These are phyloP conservation scores for Arabidopsis suecica DNA, from an alignment of 345 rosid genomes.

Conservation along the genomic window DNA sequence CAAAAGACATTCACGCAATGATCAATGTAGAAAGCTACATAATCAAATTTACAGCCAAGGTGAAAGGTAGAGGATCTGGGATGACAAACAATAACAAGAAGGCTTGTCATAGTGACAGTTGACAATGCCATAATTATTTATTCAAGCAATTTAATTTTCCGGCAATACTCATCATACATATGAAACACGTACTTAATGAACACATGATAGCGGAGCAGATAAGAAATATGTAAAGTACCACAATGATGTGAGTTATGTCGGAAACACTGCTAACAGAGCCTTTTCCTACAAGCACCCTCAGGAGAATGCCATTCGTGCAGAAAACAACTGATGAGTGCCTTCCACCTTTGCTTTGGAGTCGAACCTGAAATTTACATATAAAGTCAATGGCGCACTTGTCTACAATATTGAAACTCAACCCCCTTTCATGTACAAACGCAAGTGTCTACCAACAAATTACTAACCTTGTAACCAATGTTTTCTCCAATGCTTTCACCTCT, in stretches of 20 bases:
- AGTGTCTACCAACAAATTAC: constrained; percentile 22
- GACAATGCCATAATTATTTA: background rate
- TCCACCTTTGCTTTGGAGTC: constrained; percentile 91
- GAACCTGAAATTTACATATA: constrained; percentile 59
- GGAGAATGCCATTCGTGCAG: constrained; percentile 91
- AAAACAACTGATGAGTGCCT: constrained; percentile 84
- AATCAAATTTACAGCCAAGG: constrained; percentile 25
- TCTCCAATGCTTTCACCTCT: constrained; percentile 84
- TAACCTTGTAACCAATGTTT: constrained; percentile 91
- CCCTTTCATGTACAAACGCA: constrained; percentile 14
- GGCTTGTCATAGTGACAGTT: constrained; percentile 19
- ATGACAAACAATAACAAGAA: constrained; percentile 22
- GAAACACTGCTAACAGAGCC: constrained; percentile 57
- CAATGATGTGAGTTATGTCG: constrained; percentile 87
- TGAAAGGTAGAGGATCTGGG: background rate
- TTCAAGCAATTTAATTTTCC: constrained; percentile 2
- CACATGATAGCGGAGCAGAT: constrained; percentile 3
- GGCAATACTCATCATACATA: background rate
- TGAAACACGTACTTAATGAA: constrained; percentile 19
- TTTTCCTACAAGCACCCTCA: constrained; percentile 75
- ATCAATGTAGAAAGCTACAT: constrained; percentile 26
- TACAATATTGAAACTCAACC: background rate
- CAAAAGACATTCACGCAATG: constrained; percentile 43
- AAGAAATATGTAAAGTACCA: constrained; percentile 59
- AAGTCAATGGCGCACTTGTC: constrained; percentile 27